These are phyloP conservation scores for Aureobasidium sp. DNA, from an alignment of 2,329 filamentous ascomycete genomes.

Conservation along the genomic window DNA sequence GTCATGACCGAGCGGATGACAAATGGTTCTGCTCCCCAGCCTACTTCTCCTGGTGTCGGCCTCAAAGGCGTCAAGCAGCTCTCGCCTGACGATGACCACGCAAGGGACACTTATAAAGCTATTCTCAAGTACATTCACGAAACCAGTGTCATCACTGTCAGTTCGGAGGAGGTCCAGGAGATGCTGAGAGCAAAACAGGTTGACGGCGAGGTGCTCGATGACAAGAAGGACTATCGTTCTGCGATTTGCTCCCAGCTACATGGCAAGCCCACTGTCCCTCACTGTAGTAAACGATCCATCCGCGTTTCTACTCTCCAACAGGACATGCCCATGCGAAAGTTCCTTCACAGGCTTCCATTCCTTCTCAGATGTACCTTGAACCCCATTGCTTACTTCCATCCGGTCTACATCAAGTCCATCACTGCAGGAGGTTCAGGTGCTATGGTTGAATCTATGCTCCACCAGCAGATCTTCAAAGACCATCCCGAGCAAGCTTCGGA, in stretches of 20 bases:
- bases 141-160: conserved; percentile 30
- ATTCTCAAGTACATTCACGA: conserved; percentile 36
- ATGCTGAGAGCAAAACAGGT: conserved; percentile 23
- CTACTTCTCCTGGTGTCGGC: conserved; percentile 31
- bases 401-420: conserved; percentile 44
- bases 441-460: conserved; percentile 43
- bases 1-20: conserved; percentile 31
- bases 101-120: conserved; percentile 37
- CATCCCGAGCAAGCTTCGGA: conserved; percentile 39
- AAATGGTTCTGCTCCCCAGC: conserved; percentile 32
- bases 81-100: conserved; percentile 39
- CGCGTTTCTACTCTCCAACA: conserved; percentile 43
- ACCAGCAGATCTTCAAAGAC: conserved; percentile 44
- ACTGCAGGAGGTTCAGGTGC: conserved; percentile 45
- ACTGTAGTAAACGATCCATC: conserved; percentile 44
- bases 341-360: conserved; percentile 46
- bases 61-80: conserved; percentile 37
- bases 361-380: conserved; percentile 43
- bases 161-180: conserved; percentile 15
- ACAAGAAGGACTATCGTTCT: conserved; percentile 41
- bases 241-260: conserved; percentile 46
- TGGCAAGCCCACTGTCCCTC: conserved; percentile 41
- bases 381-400: conserved; percentile 47
- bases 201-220: conserved; percentile 32
- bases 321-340: conserved; percentile 34